Evolutionary conservation across 2,329 filamentous ascomycete genomes (phyloP), one percentile per base, ranked within the genome.

Genomic region (Bretziella fagacearum): DNA sequence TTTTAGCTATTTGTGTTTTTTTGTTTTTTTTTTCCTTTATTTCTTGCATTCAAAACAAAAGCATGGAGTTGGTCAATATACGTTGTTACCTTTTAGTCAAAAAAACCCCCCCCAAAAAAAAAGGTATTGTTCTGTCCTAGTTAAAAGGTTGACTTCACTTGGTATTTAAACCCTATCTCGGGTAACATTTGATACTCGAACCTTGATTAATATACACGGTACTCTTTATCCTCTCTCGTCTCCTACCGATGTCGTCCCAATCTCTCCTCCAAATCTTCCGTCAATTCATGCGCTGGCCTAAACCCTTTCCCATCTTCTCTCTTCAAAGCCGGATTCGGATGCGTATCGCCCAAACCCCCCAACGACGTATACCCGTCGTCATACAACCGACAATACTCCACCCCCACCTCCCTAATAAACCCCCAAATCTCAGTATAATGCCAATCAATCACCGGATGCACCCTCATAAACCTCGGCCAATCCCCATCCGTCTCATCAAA

Each of bases 371-470:
- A 95, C 7, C 89, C 89, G 54, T 60, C 57, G 59, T 95, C 85
- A 61, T 98, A 98, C 22, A 98, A 68, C 8, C 69, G 65, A 61
- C 91, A 96, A 59, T 94, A 98, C 4, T 79, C 77, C 23, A 96
- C 77, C 1, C 76, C 70, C 25, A 96, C 65, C 56, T 82, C 77
- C 25, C 81, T 74, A 52, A 93, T 81, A 59, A 93, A 91, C 36
- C 79, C 76, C 91, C 91, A 96, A 46, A 96, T 89, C 61, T 96
- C 89, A 8, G 77, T 74, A 62, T 95, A 94, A 60, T 91, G 84
- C 91, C 91, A 98, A 63, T 98, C 91, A 58, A 98, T 87, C 7
- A 98, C 83, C 0, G 91, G 89, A 62, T 98, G 86, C 51, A 96
- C 71, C 50, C 91, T 76, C 79, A 96, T 87, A 57, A 96, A 94